A percentile compares a stretch with the other conserved stretches of the same genome.
Evolutionary conservation across 805 yeast genomes (phyloP).

Genomic region (Spencermartinsiella europaea): DNA sequence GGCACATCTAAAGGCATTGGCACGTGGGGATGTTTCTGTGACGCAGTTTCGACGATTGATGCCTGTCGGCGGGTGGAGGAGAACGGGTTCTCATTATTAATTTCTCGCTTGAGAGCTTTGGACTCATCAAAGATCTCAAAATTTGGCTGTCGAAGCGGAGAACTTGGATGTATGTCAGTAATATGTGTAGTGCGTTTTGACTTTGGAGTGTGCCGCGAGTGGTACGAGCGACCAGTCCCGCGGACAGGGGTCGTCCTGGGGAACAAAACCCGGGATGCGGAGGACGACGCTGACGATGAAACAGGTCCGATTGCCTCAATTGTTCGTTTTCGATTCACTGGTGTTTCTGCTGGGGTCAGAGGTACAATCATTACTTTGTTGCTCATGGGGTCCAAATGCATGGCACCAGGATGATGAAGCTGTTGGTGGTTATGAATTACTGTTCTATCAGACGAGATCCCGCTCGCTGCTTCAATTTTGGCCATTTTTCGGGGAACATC

Average conservation of each 20-base stretch:
- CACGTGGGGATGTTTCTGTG: constrained; percentile 17
- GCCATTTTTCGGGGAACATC: constrained; percentile 12
- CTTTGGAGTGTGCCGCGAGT: not conserved
- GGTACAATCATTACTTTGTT: constrained; percentile 7
- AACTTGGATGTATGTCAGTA: constrained; percentile 1
- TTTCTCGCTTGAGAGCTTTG: constrained; percentile 14
- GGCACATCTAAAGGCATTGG: constrained; percentile 17
- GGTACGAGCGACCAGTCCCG: constrained; percentile 25
- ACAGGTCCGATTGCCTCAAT: constrained; percentile 11
- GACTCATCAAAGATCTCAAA: constrained; percentile 16
- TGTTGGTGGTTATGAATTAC: too few species aligned
- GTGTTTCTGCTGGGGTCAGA: constrained; percentile 25
- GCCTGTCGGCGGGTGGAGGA: not conserved
- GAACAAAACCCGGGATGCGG: constrained; percentile 20
- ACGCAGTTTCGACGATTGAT: not conserved
- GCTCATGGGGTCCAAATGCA: not conserved
- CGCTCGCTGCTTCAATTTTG: not conserved
- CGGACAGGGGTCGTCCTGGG: constrained; percentile 20
- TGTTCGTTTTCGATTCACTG: constrained; percentile 16
- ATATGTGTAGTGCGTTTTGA: not conserved
- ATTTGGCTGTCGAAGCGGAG: not conserved
- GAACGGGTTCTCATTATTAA: constrained; percentile 9
- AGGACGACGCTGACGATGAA: not conserved
- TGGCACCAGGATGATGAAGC: not conserved
- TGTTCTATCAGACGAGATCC: not conserved